Percentiles rank a stretch among this genome's conserved stretches.
phyloP scores from a whole-genome alignment of 106 monocot species.

The Acanthochlamys bracteata region DNA sequence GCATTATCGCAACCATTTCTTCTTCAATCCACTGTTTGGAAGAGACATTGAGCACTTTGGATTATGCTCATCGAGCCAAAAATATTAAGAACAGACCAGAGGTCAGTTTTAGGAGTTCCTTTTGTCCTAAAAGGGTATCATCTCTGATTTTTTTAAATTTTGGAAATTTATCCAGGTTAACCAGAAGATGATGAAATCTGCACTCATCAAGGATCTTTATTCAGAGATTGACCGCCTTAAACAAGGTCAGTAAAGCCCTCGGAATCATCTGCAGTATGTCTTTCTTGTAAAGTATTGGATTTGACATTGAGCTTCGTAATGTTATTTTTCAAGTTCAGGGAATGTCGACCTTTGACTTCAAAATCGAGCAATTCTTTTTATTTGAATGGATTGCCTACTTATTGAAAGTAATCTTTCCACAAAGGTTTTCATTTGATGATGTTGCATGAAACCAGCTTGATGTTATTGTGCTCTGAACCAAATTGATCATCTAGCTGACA shows the following conservation, averaged over 20 bases:
- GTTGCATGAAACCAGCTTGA: too few species aligned
- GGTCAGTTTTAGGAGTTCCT: conserved; percentile 18
- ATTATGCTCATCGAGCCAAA: conserved; percentile 98
- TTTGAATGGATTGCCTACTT: too few species aligned
- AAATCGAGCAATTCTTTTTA: too few species aligned
- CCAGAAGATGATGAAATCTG: conserved; percentile 98
- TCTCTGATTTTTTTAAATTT: background rate
- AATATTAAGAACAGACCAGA: conserved; percentile 98
- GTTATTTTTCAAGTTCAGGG: too few species aligned
- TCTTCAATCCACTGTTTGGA: conserved; percentile 90
- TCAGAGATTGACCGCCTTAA: conserved; percentile 96
- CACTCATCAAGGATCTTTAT: conserved; percentile 91
- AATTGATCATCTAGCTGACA: too few species aligned
- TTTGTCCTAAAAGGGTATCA: background rate
- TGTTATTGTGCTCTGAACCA: too few species aligned
- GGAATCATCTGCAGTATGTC: background rate
- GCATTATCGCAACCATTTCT: conserved; percentile 95
- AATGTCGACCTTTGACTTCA: too few species aligned
- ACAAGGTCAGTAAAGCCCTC: conserved; percentile 46
- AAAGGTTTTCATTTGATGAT: too few species aligned
- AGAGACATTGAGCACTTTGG: conserved; percentile 93
- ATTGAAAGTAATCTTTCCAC: too few species aligned
- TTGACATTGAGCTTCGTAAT: too few species aligned
- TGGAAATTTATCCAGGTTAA: conserved; percentile 52
- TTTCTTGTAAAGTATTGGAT: too few species aligned